A percentile compares a stretch with the other conserved stretches of the same genome.
These are phyloP conservation scores for Vitellaria paradoxa DNA, from an alignment of 179 eudicot species.

Conservation along the genomic window DNA sequence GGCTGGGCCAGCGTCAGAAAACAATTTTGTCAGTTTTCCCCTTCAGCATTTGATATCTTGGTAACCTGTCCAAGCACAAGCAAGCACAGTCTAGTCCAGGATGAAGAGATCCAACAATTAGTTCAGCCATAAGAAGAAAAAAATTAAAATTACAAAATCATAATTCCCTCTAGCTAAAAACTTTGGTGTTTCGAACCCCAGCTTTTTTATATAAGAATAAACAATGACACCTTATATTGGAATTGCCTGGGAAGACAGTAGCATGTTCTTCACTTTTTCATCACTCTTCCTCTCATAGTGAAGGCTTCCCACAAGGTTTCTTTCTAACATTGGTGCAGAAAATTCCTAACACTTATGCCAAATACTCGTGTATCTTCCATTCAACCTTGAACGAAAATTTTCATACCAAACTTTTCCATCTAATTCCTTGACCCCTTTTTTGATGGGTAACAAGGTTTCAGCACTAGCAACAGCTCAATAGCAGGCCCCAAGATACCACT, in stretches of 20 bases:
- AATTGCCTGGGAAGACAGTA: too few relatives aligned
- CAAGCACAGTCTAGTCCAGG: conserved; percentile 1
- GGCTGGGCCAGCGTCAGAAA: too few relatives aligned
- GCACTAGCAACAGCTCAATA: neutral
- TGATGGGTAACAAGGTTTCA: too few relatives aligned
- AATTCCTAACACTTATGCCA: neutral
- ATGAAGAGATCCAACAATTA: too few relatives aligned
- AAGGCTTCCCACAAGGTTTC: neutral
- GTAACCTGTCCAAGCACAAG: neutral
- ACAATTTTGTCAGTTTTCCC: too few relatives aligned
- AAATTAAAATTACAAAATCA: neutral
- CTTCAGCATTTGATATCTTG: neutral
- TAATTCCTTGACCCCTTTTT: too few relatives aligned
- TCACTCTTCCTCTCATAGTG: too few relatives aligned
- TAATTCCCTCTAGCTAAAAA: neutral
- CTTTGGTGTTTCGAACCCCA: neutral
- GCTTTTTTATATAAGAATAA: neutral
- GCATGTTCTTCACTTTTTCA: neutral
- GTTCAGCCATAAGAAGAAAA: conserved; percentile 6
- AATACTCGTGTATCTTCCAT: neutral
- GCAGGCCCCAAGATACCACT: neutral
- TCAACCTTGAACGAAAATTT: too few relatives aligned
- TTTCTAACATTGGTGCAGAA: neutral
- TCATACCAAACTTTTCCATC: neutral
- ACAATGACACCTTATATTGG: neutral